phyloP scores from a whole-genome alignment of 495 filamentous ascomycete genomes.

The Lasiosphaeriaceae sp. region DNA sequence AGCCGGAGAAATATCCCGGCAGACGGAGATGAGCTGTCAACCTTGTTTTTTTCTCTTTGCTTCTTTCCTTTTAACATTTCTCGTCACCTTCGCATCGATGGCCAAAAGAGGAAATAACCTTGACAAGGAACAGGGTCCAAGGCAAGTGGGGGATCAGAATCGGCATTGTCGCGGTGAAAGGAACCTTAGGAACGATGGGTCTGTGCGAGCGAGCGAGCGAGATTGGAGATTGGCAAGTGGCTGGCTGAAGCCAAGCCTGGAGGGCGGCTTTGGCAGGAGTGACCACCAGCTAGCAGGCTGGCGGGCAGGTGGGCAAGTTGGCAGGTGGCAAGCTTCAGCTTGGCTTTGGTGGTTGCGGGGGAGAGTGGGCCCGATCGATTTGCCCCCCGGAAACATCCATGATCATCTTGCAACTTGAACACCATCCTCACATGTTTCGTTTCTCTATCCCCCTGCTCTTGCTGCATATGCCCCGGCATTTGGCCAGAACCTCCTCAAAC shows the following conservation, averaged over 20 bases:
- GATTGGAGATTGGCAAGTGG: neutral
- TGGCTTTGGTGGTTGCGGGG: no score
- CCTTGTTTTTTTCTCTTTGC: neutral
- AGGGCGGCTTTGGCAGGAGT: neutral
- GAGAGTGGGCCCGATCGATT: no score
- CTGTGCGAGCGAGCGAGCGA: neutral
- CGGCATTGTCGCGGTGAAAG: neutral
- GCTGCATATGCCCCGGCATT: no score
- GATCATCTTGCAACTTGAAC: no score
- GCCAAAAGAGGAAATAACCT: neutral
- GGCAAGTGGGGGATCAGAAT: neutral
- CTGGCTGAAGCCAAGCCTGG: neutral
- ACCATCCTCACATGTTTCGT: no score
- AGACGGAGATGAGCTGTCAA: conserved; percentile 4
- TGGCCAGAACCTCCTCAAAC: no score
- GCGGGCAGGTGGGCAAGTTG: no score
- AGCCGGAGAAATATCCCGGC: conserved; percentile 1
- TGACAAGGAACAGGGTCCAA: neutral
- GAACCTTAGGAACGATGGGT: neutral
- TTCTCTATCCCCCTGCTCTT: no score
- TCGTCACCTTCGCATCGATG: neutral
- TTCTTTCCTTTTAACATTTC: neutral
- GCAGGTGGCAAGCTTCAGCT: no score
- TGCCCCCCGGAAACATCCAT: no score
- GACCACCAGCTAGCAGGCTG: no score